A percentile compares a stretch with the other conserved stretches of the same genome.
These are phyloP conservation scores for Thermomyces lanuginosus DNA, from an alignment of 2,329 filamentous ascomycete species.

Conservation along the genomic window DNA sequence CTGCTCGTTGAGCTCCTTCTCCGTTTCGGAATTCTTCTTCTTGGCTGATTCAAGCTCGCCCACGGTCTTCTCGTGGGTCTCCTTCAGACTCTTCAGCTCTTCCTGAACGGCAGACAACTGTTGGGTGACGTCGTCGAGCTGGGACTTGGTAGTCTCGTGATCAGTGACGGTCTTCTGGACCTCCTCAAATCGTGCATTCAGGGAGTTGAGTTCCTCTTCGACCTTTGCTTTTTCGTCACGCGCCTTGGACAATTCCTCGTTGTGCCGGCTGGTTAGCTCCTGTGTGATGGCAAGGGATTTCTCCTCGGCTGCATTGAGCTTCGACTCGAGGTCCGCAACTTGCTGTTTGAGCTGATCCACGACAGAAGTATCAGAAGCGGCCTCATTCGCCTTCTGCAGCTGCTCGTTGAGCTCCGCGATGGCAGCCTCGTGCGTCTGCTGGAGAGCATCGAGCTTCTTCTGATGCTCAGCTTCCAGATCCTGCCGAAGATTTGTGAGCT, in stretches of 20 bases:
- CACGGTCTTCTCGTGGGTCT: slow-evolving; percentile 14
- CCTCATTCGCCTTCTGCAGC: slow-evolving; percentile 19
- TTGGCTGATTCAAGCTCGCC: slow-evolving; percentile 18
- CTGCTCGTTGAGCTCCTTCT: slow-evolving; percentile 22
- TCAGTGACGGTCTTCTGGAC: slow-evolving; percentile 70
- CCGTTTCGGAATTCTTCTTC: slow-evolving; percentile 15
- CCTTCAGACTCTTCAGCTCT: slow-evolving; percentile 17
- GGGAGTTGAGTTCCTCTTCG: slow-evolving; percentile 22
- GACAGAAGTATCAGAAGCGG: slow-evolving; percentile 21
- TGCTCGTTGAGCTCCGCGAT: slow-evolving; percentile 19
- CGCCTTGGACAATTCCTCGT: slow-evolving; percentile 32
- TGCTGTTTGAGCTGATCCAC: slow-evolving; percentile 25
- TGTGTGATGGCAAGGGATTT: slow-evolving; percentile 24
- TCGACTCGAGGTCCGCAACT: slow-evolving; percentile 43
- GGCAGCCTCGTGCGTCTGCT: slow-evolving; percentile 19
- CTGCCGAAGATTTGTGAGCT: slow-evolving; percentile 19
- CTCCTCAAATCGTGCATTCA: slow-evolving; percentile 49
- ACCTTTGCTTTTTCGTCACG: slow-evolving; percentile 29
- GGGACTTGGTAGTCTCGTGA: slow-evolving; percentile 55
- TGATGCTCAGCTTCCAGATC: slow-evolving; percentile 22
- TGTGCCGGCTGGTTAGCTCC: slow-evolving; percentile 26
- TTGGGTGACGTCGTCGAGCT: slow-evolving; percentile 49
- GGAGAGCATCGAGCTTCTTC: slow-evolving; percentile 20
- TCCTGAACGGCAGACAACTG: slow-evolving; percentile 20
- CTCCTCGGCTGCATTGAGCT: slow-evolving; percentile 40